Conservation (phyloP, 345 rosid genomes). For the Eucalyptus lansdowneana region DNA sequence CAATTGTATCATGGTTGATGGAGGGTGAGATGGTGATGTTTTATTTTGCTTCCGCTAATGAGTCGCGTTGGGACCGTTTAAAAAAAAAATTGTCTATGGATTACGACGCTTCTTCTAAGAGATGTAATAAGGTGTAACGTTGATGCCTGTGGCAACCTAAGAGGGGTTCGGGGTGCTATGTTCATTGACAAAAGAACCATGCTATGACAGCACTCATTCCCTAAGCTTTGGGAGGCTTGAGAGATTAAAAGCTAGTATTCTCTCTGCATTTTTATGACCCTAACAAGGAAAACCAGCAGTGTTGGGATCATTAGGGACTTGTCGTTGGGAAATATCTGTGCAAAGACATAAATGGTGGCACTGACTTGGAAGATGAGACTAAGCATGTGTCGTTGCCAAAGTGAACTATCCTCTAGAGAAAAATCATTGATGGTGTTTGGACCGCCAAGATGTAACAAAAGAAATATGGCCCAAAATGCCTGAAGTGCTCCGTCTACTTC, state of each 20-base stretch:
- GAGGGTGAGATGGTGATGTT: no score
- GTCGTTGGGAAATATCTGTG: fast-evolving
- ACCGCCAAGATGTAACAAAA: neutral
- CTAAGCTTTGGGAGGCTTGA: neutral
- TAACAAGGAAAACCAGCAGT: neutral
- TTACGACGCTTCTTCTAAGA: no score
- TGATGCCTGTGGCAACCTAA: no score
- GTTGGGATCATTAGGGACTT: fast-evolving
- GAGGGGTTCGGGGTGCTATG: no score
- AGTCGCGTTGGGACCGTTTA: no score
- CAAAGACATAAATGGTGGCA: neutral
- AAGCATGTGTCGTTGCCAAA: neutral
- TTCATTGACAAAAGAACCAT: no score
- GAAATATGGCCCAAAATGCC: neutral
- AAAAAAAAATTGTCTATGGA: no score
- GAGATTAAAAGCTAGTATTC: neutral
- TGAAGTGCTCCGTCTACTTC: neutral
- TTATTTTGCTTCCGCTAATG: no score
- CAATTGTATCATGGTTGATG: no score
- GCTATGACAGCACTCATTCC: neutral
- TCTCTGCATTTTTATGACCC: neutral
- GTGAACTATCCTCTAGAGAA: neutral
- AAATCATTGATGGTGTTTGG: fast-evolving
- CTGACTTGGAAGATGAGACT: neutral
- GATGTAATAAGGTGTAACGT: no score